These are phyloP conservation scores for Malus sieversii DNA, from an alignment of 306 rosid species.

Conservation along the genomic window DNA sequence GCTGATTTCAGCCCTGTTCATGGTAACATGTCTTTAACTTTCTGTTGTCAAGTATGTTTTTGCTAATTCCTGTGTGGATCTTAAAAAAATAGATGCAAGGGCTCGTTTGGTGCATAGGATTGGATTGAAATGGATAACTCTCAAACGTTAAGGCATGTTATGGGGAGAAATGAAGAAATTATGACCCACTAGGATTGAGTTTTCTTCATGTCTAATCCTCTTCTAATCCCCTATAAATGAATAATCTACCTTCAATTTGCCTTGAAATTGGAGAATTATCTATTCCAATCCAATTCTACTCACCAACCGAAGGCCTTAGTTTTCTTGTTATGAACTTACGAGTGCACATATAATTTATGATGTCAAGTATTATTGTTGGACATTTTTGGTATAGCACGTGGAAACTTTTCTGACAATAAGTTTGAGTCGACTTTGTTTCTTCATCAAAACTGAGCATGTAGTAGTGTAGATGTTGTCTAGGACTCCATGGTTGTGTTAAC, in stretches of 20 bases:
- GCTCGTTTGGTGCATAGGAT: not conserved
- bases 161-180: no score
- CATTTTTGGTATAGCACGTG: not conserved
- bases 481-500: not conserved
- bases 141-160: not conserved
- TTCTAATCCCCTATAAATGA: not conserved
- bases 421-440: not conserved
- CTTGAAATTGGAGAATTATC: not conserved
- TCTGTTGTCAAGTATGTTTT: not conserved
- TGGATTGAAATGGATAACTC: not conserved
- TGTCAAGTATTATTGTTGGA: not conserved
- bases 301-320: not conserved
- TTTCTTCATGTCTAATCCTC: not conserved
- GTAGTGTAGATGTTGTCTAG: not conserved
- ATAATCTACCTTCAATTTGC: not conserved
- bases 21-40: slow-evolving; percentile 43
- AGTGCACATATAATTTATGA: no score
- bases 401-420: not conserved
- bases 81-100: not conserved
- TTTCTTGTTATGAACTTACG: no score
- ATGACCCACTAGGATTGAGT: no score
- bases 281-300: not conserved
- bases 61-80: not conserved
- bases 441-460: not conserved
- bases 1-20: slow-evolving; percentile 69